These are phyloP conservation scores for Backusella liffmaniae DNA, from an alignment of 192 early-diverging fungal species.

Conservation along the genomic window DNA sequence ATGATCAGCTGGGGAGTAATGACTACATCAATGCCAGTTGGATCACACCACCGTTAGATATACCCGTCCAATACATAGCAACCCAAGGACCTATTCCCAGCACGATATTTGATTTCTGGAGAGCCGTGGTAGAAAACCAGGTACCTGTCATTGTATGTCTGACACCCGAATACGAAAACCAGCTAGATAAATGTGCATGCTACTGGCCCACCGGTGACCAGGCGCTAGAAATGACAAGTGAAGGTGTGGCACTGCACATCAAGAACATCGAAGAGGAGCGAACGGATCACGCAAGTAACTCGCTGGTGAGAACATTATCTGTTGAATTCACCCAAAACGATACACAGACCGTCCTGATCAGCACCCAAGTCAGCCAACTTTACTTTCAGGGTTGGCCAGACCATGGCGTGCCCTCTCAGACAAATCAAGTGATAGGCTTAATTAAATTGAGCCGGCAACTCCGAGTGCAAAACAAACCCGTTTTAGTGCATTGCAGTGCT, in stretches of 20 bases:
- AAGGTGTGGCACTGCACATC: neutral
- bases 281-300: neutral
- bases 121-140: conserved; percentile 82
- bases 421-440: conserved; percentile 52
- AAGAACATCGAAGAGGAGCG: neutral
- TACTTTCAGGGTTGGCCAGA: conserved; percentile 86
- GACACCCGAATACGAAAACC: conserved; percentile 71
- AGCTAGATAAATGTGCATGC: conserved; percentile 73
- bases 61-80: conserved; percentile 69
- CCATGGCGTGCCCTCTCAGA: conserved; percentile 64
- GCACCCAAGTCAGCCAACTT: conserved; percentile 57
- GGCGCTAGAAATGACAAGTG: conserved; percentile 10
- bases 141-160: conserved; percentile 83
- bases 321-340: neutral
- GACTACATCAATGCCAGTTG: conserved; percentile 85
- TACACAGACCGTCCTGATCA: neutral
- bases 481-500: conserved; percentile 84
- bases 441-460: conserved; percentile 36
- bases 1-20: neutral
- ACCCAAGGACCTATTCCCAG: conserved; percentile 83
- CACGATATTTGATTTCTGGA: conserved; percentile 87
- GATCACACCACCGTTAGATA: conserved; percentile 47
- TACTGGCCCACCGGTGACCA: conserved; percentile 78
- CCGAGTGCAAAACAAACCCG: conserved; percentile 37
- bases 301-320: neutral